Conservation (phyloP, 176 grass and related monocot genomes). For the Lolium multiflorum region DNA sequence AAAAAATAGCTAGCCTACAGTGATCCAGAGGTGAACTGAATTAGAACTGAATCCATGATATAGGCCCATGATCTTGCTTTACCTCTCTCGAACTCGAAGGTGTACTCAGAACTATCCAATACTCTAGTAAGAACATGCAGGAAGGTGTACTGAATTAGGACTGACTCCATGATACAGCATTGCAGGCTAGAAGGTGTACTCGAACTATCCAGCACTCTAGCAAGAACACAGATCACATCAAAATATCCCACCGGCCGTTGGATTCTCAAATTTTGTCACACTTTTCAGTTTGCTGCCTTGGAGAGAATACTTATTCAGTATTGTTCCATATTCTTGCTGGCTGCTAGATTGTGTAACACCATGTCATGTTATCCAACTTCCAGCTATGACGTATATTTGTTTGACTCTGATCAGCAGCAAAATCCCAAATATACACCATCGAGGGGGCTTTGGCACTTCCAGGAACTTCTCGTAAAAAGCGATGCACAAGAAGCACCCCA, state of each 20-base stretch:
- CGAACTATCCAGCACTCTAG: not conserved
- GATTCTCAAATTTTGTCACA: not conserved
- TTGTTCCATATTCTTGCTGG: too few relatives aligned
- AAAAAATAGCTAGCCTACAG: not conserved
- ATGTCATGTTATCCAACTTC: not conserved
- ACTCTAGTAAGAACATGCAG: not conserved
- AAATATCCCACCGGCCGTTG: not conserved
- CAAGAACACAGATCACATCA: not conserved
- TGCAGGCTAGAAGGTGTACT: not conserved
- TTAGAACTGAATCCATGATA: not conserved
- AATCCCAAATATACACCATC: not conserved
- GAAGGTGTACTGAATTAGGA: not conserved
- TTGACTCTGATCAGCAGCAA: not conserved
- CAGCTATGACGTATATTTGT: not conserved
- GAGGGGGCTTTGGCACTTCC: not conserved
- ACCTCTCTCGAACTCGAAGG: not conserved
- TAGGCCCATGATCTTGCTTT: too few relatives aligned
- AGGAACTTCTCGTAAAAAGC: not conserved
- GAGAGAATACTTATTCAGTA: not conserved
- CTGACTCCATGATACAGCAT: not conserved
- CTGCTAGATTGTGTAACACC: not conserved
- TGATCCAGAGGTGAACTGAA: not conserved
- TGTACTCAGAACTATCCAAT: not conserved
- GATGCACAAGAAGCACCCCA: not conserved
- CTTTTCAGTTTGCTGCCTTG: not conserved